phyloP scores from a whole-genome alignment of 179 eudicot species.

The Beta lomatogona region DNA sequence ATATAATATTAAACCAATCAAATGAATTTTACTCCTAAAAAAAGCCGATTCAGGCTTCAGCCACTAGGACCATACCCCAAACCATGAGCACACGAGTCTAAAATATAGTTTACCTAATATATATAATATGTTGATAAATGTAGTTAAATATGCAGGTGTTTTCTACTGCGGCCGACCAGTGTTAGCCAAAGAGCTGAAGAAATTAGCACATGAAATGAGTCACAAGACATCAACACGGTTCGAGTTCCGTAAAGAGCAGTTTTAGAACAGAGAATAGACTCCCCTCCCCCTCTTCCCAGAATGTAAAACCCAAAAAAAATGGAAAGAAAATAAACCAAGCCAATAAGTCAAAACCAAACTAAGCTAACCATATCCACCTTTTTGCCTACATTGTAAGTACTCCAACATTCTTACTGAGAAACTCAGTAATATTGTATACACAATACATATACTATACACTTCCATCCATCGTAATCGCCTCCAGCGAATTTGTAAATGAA shows the following conservation, averaged over 20 bases:
- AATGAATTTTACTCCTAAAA: too few species aligned
- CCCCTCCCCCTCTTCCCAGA: not conserved
- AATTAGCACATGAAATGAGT: constrained; percentile 69
- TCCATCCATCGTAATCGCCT: constrained; percentile 1
- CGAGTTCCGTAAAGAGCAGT: constrained; percentile 93
- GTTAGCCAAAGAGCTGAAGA: constrained; percentile 84
- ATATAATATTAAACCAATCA: too few species aligned
- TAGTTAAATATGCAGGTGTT: constrained; percentile 62
- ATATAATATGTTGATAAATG: not conserved
- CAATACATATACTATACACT: constrained; percentile 32
- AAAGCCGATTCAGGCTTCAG: too few species aligned
- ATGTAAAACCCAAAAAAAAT: not conserved
- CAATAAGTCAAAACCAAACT: constrained; percentile 11
- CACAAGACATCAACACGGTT: constrained; percentile 81
- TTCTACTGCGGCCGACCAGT: constrained; percentile 93
- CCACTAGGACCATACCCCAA: too few species aligned
- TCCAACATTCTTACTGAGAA: constrained; percentile 28
- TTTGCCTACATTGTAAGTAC: constrained; percentile 37
- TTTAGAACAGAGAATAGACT: constrained; percentile 35
- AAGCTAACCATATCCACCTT: constrained; percentile 24
- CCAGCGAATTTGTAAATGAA: constrained; percentile 31
- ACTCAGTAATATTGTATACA: constrained; percentile 25
- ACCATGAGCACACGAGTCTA: not conserved
- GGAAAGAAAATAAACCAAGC: not conserved
- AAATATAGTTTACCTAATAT: not conserved